These are phyloP conservation scores for Stephania cephalantha DNA, from an alignment of 164 flowering plant genomes.

Conservation along the genomic window DNA sequence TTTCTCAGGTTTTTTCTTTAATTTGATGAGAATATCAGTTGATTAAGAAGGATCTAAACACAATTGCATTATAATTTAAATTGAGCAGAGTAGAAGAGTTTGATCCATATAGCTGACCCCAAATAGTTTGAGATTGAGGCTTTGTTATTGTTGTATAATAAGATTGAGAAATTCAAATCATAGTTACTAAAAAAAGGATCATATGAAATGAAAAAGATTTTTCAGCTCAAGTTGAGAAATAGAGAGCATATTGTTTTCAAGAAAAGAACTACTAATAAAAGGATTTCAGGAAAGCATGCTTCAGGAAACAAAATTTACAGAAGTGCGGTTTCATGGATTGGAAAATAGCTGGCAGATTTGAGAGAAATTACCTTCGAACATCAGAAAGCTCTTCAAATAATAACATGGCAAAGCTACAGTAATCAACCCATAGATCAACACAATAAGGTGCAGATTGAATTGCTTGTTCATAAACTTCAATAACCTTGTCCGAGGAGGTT, in stretches of 20 bases:
- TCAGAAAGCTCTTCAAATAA: slow-evolving; percentile 64
- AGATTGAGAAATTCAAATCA: neutral
- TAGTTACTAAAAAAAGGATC: neutral
- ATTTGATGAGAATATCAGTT: too few species aligned
- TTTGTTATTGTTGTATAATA: too few species aligned
- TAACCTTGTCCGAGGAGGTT: slow-evolving; percentile 41
- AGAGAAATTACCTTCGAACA: slow-evolving; percentile 58
- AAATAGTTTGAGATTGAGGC: too few species aligned
- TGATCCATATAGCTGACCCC: too few species aligned
- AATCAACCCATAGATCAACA: slow-evolving; percentile 75
- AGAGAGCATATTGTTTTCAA: neutral
- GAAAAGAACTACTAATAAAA: neutral
- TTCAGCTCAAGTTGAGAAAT: neutral
- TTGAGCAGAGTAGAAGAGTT: too few species aligned
- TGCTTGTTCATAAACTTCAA: slow-evolving; percentile 73
- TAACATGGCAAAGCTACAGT: slow-evolving; percentile 50
- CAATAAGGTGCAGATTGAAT: slow-evolving; percentile 58
- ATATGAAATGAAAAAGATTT: neutral
- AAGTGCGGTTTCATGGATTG: neutral
- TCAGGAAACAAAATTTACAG: neutral
- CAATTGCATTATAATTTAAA: too few species aligned
- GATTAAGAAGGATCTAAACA: too few species aligned
- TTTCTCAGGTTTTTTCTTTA: too few species aligned
- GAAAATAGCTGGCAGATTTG: neutral
- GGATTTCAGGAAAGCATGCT: neutral